phyloP scores from a whole-genome alignment of 352 stramenopile species.

The Globisporangium rhizosaccharum region DNA sequence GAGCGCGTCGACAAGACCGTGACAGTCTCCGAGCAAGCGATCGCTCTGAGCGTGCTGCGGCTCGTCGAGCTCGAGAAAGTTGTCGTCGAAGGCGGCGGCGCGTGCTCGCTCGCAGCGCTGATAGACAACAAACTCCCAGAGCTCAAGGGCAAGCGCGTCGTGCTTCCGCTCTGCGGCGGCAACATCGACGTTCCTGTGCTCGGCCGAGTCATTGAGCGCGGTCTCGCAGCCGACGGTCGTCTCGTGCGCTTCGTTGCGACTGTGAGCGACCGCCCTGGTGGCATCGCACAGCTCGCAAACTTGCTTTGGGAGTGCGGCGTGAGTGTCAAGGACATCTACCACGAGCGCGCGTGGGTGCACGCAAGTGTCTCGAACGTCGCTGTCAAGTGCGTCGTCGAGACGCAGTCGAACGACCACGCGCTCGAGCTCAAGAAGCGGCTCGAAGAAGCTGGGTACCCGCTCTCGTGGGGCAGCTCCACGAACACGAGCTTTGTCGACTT shows the following conservation, averaged over 20 bases:
- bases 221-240: conserved; percentile 94
- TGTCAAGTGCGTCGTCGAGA: conserved; percentile 95
- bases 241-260: conserved; percentile 96
- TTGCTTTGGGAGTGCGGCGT: conserved; percentile 87
- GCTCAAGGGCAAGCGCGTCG: conserved; percentile 91
- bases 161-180: conserved; percentile 94
- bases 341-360: conserved; percentile 95
- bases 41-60: conserved; percentile 94
- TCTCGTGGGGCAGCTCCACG: conserved; percentile 66
- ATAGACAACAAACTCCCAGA: conserved; percentile 93
- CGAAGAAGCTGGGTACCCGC: conserved; percentile 81
- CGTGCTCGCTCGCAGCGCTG: conserved; percentile 91
- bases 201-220: conserved; percentile 94
- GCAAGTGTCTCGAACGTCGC: conserved; percentile 93
- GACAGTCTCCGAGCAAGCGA: conserved; percentile 91
- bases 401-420: conserved; percentile 91
- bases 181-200: conserved; percentile 97
- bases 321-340: conserved; percentile 97
- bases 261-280: conserved; percentile 93
- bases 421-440: conserved; percentile 85
- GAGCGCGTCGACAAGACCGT: conserved; percentile 93
- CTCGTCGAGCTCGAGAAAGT: conserved; percentile 98
- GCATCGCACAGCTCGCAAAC: conserved; percentile 90
- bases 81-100: conserved; percentile 94
- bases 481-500: conserved; percentile 24